Percentiles rank a stretch among this genome's conserved stretches.
These are phyloP conservation scores for Triangularia verruculosa DNA, from an alignment of 2,329 filamentous ascomycete genomes.

Conservation along the genomic window DNA sequence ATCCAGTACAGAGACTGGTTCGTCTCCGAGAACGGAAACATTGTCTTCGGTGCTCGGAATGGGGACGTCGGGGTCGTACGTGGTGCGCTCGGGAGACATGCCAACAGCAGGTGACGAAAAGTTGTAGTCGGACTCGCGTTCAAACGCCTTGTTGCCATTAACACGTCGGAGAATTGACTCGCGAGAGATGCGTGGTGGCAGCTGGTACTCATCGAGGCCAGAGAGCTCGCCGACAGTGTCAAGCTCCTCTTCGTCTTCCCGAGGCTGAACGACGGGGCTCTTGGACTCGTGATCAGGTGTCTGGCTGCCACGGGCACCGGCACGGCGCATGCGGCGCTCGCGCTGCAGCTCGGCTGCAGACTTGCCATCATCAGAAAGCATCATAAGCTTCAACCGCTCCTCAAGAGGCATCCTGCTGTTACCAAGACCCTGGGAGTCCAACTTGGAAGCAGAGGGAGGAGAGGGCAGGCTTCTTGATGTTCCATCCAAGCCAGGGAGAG, in stretches of 20 bases:
- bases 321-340: constrained; percentile 66
- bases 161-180: constrained; percentile 91
- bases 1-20: constrained; percentile 47
- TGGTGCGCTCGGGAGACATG: constrained; percentile 55
- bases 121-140: constrained; percentile 60
- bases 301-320: constrained; percentile 48
- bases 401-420: constrained; percentile 78
- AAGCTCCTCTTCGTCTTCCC: constrained; percentile 51
- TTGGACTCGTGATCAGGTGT: constrained; percentile 41
- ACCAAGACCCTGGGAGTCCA: constrained; percentile 74
- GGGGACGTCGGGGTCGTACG: constrained; percentile 82
- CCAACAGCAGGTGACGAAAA: constrained; percentile 61
- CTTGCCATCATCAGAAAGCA: constrained; percentile 69
- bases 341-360: constrained; percentile 63
- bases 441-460: constrained; percentile 66
- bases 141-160: constrained; percentile 59
- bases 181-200: constrained; percentile 78
- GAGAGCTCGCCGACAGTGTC: constrained; percentile 59
- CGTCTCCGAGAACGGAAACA: not conserved
- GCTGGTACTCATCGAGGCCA: constrained; percentile 59
- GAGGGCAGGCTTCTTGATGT: constrained; percentile 68
- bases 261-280: constrained; percentile 31
- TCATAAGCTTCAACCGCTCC: constrained; percentile 83
- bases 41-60: constrained; percentile 78
- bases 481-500: constrained; percentile 66